Base-by-base conservation (phyloP, 345 rosid genomes). In the Eutrema yunnanense region DNA sequence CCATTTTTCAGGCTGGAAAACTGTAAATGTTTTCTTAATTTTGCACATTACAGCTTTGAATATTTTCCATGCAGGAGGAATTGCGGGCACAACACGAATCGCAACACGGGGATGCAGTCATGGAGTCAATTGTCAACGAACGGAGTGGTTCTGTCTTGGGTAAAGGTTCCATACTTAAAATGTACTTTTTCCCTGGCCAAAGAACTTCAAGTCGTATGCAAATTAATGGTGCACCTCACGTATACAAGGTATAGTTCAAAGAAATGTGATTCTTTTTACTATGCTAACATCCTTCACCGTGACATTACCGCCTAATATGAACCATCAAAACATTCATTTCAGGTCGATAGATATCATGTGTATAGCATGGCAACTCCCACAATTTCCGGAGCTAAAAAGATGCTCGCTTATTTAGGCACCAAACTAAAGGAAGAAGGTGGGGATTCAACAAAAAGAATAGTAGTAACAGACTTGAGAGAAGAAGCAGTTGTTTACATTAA, bases 341-440 rank as follows among this genome's bases (percentile, higher is more conserved):
- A 94, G 97, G 99, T 89, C 62, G 96, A 89, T 78, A 90, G 87
- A 67, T 88, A 86, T 71, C 96, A 96, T 49, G 95, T 91, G 73
- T 94, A 89, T 80, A 94, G 97, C 82, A 91, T 94, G 99, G 99
- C 97, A 58, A 88, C 97, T 78, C 99, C 97, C 75, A 88, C 95
- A 67, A 86, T 87, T 62, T 66, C 81, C 13, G 97, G 92, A 61
- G 96, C 97, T 54, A 89, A 82, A 81, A 92, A 88, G 82, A 88
- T 95, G 97, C 83, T 95, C 9, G 78, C 88, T 32, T 87, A 85
- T 86, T 82, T 95, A 76, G 88, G 88, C 72, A 89, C 93, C 68
- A 80, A 88, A 71, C 79, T 82, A 30, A 73, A 81, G 58, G 84
- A 67, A 50, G 92, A 82, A 78, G 90, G 85, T 57, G 75, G 77